These are phyloP conservation scores for Aspergillus neoniger DNA, from an alignment of 2,329 filamentous ascomycete genomes.

Conservation along the genomic window DNA sequence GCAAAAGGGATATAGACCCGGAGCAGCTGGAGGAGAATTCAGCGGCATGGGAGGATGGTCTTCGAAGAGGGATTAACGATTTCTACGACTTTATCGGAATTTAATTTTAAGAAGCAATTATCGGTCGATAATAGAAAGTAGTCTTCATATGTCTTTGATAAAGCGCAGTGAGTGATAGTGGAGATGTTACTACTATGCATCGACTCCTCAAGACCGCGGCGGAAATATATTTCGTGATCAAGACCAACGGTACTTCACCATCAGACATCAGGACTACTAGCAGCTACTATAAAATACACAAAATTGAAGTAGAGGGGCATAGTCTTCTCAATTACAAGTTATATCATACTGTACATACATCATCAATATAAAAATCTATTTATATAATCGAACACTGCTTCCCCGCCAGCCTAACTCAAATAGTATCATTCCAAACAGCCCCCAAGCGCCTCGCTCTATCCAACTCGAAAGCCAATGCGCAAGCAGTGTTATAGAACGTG, in stretches of 20 bases:
- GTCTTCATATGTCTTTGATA: too few species aligned
- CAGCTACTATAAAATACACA: neutral
- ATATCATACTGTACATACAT: constrained; percentile 7
- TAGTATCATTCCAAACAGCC: neutral
- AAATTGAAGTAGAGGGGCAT: too few species aligned
- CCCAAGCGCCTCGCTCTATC: constrained; percentile 21
- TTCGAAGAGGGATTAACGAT: constrained; percentile 36
- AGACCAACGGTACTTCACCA: too few species aligned
- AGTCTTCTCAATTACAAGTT: neutral
- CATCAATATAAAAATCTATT: constrained; percentile 3
- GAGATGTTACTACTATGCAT: too few species aligned
- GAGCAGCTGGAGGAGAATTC: constrained; percentile 44
- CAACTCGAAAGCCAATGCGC: constrained; percentile 41
- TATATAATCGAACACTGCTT: constrained; percentile 2
- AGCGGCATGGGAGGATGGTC: constrained; percentile 42
- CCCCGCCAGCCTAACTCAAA: neutral
- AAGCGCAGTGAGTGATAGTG: too few species aligned
- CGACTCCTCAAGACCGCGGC: too few species aligned
- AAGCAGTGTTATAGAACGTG: constrained; percentile 17
- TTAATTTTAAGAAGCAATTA: neutral
- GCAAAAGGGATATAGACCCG: constrained; percentile 51
- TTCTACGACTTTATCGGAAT: constrained; percentile 30
- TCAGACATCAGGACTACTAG: neutral
- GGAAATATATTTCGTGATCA: too few species aligned
- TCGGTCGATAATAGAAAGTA: neutral